Base-by-base conservation (phyloP, 768 basidiomycete species). In the Lactarius quietus region DNA sequence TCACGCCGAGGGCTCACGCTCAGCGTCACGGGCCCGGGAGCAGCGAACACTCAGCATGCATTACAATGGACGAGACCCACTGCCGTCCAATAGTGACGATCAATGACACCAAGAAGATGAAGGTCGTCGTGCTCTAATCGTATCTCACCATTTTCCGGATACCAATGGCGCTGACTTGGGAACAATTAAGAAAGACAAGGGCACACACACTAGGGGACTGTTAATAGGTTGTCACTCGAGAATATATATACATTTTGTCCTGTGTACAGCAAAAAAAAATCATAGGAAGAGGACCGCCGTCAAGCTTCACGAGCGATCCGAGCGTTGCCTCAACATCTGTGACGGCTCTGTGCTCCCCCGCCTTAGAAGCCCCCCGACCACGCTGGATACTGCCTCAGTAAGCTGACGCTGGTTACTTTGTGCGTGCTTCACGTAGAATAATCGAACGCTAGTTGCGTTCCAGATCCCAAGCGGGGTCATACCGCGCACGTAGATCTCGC, bases 361-460 rank as follows among this genome's bases (percentile, higher is more conserved):
- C 52, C 90, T 82, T 64, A 89, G 80, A 35, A 93, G 76, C 0
- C 92, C 91, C 17, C 91, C 92, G 7, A 93, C 87, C 17, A 92
- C 92, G 68, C 86, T 90, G 9, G 89, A 84, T 31, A 93, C 86
- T 4, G 92, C 81, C 59, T 92, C 90, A 10, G 87, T 86, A 31
- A 93, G 84, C 73, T 89, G 90, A 48, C 88, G 82, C 59, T 82
- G 82, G 61, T 86, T 87, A 48, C 72, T 74, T 67, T 86, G 90
- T 7, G 90, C 83, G 69, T 95, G 93, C 73, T 94, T 95, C 63
- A 97, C 92, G 58, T 94, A 85, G 78, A 98, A 98, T 59, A 98
- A 76, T 48, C 91, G 86, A 33, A 97, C 93, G 57, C 86, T 89
- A 17, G 95, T 97, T 23, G 86, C 84, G 69, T 92, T 92, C 94